Percentiles rank a stretch among this genome's conserved stretches.
Evolutionary conservation across 73 alveolate species (phyloP).

Genomic region (Stentor coeruleus): DNA sequence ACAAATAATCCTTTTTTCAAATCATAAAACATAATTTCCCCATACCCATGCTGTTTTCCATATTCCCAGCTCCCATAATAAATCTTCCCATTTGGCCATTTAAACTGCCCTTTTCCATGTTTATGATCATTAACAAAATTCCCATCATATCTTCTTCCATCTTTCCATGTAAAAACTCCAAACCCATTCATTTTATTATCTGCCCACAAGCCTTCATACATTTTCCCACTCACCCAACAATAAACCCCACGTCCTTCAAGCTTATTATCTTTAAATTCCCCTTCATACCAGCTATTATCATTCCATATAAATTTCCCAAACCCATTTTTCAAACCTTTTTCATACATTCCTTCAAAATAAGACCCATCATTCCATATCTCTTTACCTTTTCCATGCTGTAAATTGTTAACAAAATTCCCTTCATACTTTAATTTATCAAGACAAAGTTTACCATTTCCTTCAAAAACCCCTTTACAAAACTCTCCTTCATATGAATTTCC

Average conservation of each 20-base stretch:
- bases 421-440: background rate
- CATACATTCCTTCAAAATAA: background rate
- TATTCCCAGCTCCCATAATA: background rate
- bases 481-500: background rate
- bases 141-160: constrained; percentile 52
- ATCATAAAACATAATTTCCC: no score
- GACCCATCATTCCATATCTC: background rate
- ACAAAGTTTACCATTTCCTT: background rate
- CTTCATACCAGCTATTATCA: constrained; percentile 29
- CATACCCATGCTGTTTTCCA: constrained; percentile 39
- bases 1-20: no score
- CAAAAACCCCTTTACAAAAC: background rate
- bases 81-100: background rate
- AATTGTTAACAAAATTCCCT: constrained; percentile 7
- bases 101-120: background rate
- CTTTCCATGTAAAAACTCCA: constrained; percentile 49
- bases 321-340: background rate
- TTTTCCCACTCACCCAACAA: constrained; percentile 37
- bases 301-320: background rate
- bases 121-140: constrained; percentile 38
- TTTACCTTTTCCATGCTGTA: background rate
- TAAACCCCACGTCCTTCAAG: constrained; percentile 44
- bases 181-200: constrained; percentile 54
- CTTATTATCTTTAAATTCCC: constrained; percentile 44
- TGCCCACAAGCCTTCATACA: constrained; percentile 40